Percentiles rank a stretch among this genome's conserved stretches.
Conservation (phyloP, 257 asterid species). For the Prunella vulgaris region DNA sequence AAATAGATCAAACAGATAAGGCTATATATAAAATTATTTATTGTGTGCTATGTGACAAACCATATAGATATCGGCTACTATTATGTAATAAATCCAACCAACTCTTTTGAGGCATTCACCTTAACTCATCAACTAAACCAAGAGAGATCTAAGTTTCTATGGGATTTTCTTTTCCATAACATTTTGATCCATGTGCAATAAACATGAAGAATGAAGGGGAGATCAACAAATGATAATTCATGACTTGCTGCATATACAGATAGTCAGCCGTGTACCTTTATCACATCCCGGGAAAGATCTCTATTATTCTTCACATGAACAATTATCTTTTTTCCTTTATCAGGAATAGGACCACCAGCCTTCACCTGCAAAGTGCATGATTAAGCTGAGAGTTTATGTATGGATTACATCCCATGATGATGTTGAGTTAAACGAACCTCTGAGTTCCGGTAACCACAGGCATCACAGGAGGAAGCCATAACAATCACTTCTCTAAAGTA, state of each 20-base stretch:
- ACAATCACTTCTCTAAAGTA: conserved; percentile 92
- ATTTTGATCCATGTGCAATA: not conserved
- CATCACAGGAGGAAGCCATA: conserved; percentile 89
- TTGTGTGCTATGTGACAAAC: not conserved
- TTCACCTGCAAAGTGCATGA: conserved; percentile 56
- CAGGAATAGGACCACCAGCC: conserved; percentile 83
- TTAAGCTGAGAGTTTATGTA: not conserved
- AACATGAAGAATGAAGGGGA: not conserved
- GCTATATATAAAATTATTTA: not conserved
- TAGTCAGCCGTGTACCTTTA: conserved; percentile 52
- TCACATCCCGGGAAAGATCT: conserved; percentile 92
- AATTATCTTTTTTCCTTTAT: conserved; percentile 70
- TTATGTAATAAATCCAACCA: not conserved
- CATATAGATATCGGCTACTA: not conserved
- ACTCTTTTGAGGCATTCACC: not conserved
- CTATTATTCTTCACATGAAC: conserved; percentile 58
- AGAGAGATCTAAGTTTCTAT: not conserved
- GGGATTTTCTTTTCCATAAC: not conserved
- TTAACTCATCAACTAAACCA: not conserved
- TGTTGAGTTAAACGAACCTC: conserved; percentile 49
- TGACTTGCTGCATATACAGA: not conserved
- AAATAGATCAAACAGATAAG: not conserved
- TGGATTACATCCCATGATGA: not conserved
- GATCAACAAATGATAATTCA: not conserved
- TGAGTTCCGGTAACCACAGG: conserved; percentile 89